phyloP scores from a whole-genome alignment of 225 moss, liverwort and hornwort species.

The Marchantia polymorpha region DNA sequence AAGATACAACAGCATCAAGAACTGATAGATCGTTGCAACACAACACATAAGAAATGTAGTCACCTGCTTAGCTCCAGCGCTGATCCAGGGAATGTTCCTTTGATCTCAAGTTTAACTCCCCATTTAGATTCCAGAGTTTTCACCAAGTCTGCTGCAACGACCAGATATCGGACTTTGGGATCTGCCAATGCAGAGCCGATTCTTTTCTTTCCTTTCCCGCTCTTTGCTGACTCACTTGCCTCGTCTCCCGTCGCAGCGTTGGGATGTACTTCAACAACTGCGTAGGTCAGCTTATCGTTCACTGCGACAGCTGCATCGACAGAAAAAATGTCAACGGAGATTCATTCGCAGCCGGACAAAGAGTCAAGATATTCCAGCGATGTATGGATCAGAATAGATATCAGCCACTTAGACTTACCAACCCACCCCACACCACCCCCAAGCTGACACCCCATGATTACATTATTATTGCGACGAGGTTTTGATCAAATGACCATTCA shows the following conservation, averaged over 20 bases:
- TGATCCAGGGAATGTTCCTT: slow-evolving; percentile 79
- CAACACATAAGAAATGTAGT: neutral
- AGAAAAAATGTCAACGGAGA: neutral
- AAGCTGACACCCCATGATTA: too few species aligned
- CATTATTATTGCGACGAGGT: too few species aligned
- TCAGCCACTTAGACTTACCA: too few species aligned
- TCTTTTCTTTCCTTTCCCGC: slow-evolving; percentile 53
- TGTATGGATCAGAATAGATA: too few species aligned
- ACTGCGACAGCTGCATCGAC: slow-evolving; percentile 86
- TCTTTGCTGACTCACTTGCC: slow-evolving; percentile 34
- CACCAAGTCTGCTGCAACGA: slow-evolving; percentile 88
- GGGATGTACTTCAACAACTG: slow-evolving; percentile 68
- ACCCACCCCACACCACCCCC: too few species aligned
- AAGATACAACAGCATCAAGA: too few species aligned
- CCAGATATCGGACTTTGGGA: slow-evolving; percentile 56
- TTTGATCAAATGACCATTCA: too few species aligned
- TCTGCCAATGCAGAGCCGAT: slow-evolving; percentile 63
- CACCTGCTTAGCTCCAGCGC: slow-evolving; percentile 82
- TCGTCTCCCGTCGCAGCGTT: slow-evolving; percentile 25
- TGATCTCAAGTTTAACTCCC: slow-evolving; percentile 69
- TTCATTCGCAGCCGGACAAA: too few species aligned
- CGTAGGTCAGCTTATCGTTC: slow-evolving; percentile 77
- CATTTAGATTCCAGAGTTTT: slow-evolving; percentile 68
- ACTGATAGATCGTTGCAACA: neutral
- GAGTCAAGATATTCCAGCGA: too few species aligned